A percentile compares a stretch with the other conserved stretches of the same genome.
Evolutionary conservation across 1,284 basidiomycete genomes (phyloP).

Genomic region (Chalciporus sp.): DNA sequence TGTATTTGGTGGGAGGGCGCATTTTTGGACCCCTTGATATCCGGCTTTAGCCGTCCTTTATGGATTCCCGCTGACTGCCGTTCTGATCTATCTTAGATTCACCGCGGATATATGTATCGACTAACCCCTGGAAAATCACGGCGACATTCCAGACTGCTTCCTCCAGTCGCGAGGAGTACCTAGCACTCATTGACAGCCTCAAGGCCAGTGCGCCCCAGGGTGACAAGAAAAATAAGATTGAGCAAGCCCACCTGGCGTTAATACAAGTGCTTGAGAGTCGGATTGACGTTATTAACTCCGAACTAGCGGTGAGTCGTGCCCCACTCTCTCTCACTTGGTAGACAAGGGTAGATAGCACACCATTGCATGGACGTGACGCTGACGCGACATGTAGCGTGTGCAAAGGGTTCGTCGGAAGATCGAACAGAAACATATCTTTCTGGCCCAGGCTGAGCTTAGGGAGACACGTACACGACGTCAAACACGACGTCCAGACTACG

Average conservation of each 20-base stretch:
- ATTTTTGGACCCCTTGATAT: constrained; percentile 41
- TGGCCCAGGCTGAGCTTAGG: constrained; percentile 74
- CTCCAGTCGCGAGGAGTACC: constrained; percentile 71
- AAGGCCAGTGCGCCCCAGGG: constrained; percentile 54
- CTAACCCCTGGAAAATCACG: constrained; percentile 83
- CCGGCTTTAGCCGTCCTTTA: constrained; percentile 41
- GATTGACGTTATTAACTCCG: constrained; percentile 64
- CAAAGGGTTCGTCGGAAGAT: constrained; percentile 66
- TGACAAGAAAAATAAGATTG: constrained; percentile 54
- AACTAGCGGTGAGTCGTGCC: constrained; percentile 60
- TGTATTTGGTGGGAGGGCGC: constrained; percentile 60
- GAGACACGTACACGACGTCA: constrained; percentile 74
- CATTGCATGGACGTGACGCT: constrained; percentile 28
- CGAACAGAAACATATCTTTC: constrained; percentile 62
- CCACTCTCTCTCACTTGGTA: constrained; percentile 12
- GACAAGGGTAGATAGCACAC: constrained; percentile 12
- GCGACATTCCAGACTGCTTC: constrained; percentile 70
- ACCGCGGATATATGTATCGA: constrained; percentile 75
- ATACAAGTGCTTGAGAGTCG: constrained; percentile 62
- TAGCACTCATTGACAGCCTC: constrained; percentile 59
- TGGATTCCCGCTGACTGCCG: constrained; percentile 38
- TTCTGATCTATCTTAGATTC: constrained; percentile 59
- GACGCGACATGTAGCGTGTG: constrained; percentile 54
- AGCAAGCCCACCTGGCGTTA: constrained; percentile 60
- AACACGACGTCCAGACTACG: constrained; percentile 74